phyloP scores from a whole-genome alignment of 805 yeast species.

The Starmerella kuoi region DNA sequence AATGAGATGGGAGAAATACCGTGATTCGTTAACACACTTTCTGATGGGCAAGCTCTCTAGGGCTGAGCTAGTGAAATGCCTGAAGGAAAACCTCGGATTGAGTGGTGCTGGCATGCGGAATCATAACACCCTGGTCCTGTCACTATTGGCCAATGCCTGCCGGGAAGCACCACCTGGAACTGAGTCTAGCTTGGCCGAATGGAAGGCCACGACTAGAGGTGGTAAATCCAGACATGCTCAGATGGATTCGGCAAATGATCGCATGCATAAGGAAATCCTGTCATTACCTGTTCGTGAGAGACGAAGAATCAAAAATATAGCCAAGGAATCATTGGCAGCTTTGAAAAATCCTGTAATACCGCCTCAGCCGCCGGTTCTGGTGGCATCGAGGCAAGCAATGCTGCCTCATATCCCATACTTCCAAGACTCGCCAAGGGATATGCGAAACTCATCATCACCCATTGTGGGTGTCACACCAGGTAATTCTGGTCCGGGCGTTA shows the following conservation, averaged over 20 bases:
- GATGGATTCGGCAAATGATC: slow-evolving; percentile 46
- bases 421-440: slow-evolving; percentile 20
- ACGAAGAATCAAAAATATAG: slow-evolving; percentile 67
- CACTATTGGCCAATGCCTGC: slow-evolving; percentile 73
- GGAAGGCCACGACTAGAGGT: slow-evolving; percentile 23
- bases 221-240: slow-evolving; percentile 39
- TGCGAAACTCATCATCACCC: not conserved
- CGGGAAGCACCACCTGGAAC: slow-evolving; percentile 59
- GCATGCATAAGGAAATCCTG: slow-evolving; percentile 75
- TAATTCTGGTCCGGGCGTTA: not conserved
- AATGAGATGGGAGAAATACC: slow-evolving; percentile 70
- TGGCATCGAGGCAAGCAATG: slow-evolving; percentile 37
- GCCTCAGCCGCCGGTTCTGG: slow-evolving; percentile 26
- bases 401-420: slow-evolving; percentile 76
- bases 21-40: slow-evolving; percentile 63
- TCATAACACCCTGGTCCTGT: slow-evolving; percentile 73
- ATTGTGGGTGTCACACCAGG: not conserved
- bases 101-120: slow-evolving; percentile 34
- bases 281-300: slow-evolving; percentile 76
- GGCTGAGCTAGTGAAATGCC: slow-evolving; percentile 49
- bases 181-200: slow-evolving; percentile 30
- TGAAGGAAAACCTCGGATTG: slow-evolving; percentile 43
- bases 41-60: slow-evolving; percentile 54
- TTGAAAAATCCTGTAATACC: slow-evolving; percentile 41
- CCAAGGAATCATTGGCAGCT: slow-evolving; percentile 48